Evolutionary conservation across 2,329 filamentous ascomycete species (phyloP), one percentile per base, ranked within the genome.

Genomic region (Trichoderma aggressivum): DNA sequence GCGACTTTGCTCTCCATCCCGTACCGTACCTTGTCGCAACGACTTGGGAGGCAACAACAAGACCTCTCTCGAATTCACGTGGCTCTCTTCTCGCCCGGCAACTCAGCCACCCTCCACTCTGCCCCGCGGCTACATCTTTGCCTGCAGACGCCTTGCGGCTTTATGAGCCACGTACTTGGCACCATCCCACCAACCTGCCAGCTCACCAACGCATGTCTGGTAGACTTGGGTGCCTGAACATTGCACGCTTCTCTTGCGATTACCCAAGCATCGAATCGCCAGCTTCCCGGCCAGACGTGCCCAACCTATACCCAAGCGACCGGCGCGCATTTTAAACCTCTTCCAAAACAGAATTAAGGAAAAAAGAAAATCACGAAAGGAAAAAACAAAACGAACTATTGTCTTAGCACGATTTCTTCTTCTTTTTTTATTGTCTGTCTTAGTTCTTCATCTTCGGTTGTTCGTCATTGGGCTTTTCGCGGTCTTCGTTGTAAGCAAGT

Each of bases 141-240:
- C 85, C 82, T 86, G 87, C 87, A 89, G 87, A 86, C 87, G 85
- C 84, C 83, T 84, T 84, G 82, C 83, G 81, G 83, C 83, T 83
- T 83, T 84, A 83, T 84, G 82, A 84, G 82, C 82, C 82, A 83
- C 83, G 82, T 82, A 84, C 82, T 81, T 83, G 72, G 72, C 71
- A 82, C 81, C 74, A 81, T 85, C 81, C 82, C 83, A 81, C 80
- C 80, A 78, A 77, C 81, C 77, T 89, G 87, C 87, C 87, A 89
- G 84, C 88, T 85, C 88, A 89, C 87, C 83, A 81, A 83, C 86
- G 82, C 85, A 86, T 85, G 84, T 83, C 84, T 83, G 86, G 86
- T 87, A 85, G 83, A 86, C 86, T 86, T 69, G 83, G 82, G 81
- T 79, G 78, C 74, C 80, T 84, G 80, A 79, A 80, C 82, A 83